A percentile compares a stretch with the other conserved stretches of the same genome.
Conservation (phyloP, 2,329 filamentous ascomycete species). For the Hypoxylon sp. region DNA sequence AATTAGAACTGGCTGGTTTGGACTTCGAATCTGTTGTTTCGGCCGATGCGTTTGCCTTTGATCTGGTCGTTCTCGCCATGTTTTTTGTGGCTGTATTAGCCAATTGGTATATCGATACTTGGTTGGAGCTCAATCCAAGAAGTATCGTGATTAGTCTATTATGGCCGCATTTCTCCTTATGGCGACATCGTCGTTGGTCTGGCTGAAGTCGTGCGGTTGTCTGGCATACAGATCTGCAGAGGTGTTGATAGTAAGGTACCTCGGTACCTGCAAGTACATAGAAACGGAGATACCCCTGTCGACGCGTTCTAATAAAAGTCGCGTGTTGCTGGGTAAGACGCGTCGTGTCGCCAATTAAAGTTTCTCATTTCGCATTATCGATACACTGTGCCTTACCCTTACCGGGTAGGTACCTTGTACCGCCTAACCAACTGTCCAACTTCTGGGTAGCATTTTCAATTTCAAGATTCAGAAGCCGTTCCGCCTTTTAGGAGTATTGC, state of each 20-base stretch:
- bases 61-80: slow-evolving; percentile 61
- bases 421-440: background rate
- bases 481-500: background rate
- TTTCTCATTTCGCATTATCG: slow-evolving; percentile 21
- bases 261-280: background rate
- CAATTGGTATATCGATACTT: background rate
- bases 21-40: slow-evolving; percentile 25
- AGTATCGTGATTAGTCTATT: background rate
- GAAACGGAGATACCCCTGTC: slow-evolving; percentile 17
- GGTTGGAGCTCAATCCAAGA: background rate
- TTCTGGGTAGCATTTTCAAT: background rate
- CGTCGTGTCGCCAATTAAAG: slow-evolving; percentile 26
- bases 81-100: slow-evolving; percentile 1
- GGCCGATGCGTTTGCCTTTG: slow-evolving; percentile 48
- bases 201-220: background rate
- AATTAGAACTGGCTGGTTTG: slow-evolving; percentile 37
- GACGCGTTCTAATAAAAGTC: slow-evolving; percentile 23
- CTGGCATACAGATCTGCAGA: background rate
- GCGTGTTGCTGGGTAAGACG: slow-evolving; percentile 22
- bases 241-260: slow-evolving; percentile 1
- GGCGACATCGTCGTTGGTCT: background rate
- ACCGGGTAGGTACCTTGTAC: background rate
- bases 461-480: background rate
- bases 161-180: background rate
- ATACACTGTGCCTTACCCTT: slow-evolving; percentile 1